Conservation (phyloP, 176 grass and related monocot genomes). For the Musa itinerans region DNA sequence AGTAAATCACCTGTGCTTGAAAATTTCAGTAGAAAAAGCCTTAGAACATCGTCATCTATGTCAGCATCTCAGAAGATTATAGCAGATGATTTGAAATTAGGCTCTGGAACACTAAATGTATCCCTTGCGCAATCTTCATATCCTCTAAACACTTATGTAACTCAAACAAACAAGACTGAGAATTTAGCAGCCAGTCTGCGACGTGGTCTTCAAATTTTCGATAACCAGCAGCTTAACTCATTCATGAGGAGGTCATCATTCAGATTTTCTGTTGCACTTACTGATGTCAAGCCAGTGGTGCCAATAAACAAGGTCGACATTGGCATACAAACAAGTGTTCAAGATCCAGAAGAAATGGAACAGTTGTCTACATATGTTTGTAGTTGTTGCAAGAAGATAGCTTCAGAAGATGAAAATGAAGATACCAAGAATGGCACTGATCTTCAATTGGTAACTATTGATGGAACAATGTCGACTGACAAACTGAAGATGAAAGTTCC, state of each 20-base stretch:
- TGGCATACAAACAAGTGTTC: constrained; percentile 59
- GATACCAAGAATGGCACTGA: constrained; percentile 38
- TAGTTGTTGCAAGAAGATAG: constrained; percentile 28
- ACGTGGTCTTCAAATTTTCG: constrained; percentile 71
- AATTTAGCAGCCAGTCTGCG: constrained; percentile 72
- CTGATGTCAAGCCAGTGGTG: constrained; percentile 41
- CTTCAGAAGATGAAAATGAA: constrained; percentile 34
- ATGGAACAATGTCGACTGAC: constrained; percentile 35
- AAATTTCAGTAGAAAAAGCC: constrained; percentile 33
- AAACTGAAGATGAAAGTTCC: constrained; percentile 51
- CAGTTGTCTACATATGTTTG: constrained; percentile 41
- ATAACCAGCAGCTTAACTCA: constrained; percentile 46
- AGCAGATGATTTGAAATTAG: constrained; percentile 4
- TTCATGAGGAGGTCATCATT: constrained; percentile 68
- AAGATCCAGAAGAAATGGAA: constrained; percentile 47
- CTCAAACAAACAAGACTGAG: constrained; percentile 12
- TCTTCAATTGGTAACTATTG: constrained; percentile 48
- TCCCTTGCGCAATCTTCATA: constrained; percentile 9
- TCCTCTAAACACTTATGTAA: constrained; percentile 1
- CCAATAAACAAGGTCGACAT: constrained; percentile 58
- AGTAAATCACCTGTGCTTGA: constrained; percentile 21
- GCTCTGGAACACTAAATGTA: constrained; percentile 3
- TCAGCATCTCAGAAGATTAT: constrained; percentile 37
- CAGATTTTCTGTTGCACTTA: constrained; percentile 52
- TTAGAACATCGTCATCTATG: constrained; percentile 29